These are phyloP conservation scores for Pyrenophora teres DNA, from an alignment of 2,329 filamentous ascomycete species.

Conservation along the genomic window DNA sequence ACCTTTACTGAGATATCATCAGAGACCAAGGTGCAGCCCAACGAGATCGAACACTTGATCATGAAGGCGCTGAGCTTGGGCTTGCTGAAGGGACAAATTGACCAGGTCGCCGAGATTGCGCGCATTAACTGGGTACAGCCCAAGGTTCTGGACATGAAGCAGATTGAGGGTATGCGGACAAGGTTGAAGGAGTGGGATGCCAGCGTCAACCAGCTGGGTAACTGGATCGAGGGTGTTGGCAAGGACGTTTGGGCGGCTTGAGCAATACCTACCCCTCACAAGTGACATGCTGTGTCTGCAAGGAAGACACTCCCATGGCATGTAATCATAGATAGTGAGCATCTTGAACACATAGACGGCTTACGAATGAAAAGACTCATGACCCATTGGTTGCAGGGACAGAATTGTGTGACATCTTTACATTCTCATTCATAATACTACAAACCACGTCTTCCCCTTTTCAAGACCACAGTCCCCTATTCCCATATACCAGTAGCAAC, in stretches of 20 bases:
- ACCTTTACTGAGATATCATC: slow-evolving; percentile 84
- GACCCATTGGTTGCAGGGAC: slow-evolving; percentile 1
- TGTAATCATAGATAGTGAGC: slow-evolving; percentile 28
- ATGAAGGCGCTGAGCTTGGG: slow-evolving; percentile 99
- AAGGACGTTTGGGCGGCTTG: slow-evolving; percentile 91
- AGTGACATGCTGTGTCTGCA: slow-evolving; percentile 2
- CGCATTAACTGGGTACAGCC: slow-evolving; percentile 99
- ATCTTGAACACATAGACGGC: slow-evolving; percentile 5
- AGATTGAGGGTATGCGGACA: slow-evolving; percentile 90
- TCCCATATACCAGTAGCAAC: slow-evolving; percentile 33
- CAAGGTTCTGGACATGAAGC: slow-evolving; percentile 93
- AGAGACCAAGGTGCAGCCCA: slow-evolving; percentile 87
- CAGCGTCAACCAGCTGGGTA: slow-evolving; percentile 92
- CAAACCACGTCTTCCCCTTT: neutral
- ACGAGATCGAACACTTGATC: slow-evolving; percentile 96
- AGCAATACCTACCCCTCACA: neutral
- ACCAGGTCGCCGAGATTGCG: slow-evolving; percentile 92
- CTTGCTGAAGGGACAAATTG: slow-evolving; percentile 86
- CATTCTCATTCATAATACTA: neutral
- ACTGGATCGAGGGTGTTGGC: slow-evolving; percentile 93
- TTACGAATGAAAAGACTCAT: slow-evolving; percentile 21
- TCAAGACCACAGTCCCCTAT: neutral
- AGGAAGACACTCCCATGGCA: slow-evolving; percentile 9
- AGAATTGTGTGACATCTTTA: neutral
- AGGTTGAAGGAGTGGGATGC: slow-evolving; percentile 92